phyloP scores from a whole-genome alignment of 139 green algal genomes.

The Volvox reticuliferus region DNA sequence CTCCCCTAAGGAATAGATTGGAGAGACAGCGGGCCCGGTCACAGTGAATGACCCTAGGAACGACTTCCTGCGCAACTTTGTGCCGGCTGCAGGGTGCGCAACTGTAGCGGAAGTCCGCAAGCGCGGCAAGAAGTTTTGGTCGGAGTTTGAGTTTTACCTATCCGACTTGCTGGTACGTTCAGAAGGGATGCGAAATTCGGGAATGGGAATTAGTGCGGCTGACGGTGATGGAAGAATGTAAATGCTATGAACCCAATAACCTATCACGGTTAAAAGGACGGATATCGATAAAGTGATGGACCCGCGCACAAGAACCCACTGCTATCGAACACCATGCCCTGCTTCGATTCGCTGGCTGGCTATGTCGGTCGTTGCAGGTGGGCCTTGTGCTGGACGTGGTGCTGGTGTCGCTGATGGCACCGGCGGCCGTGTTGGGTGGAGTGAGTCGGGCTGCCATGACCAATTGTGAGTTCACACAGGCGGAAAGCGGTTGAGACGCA shows the following conservation, averaged over 20 bases:
- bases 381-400: constrained; percentile 91
- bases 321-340: neutral
- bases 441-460: constrained; percentile 43
- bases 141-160: constrained; percentile 98
- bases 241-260: too few relatives aligned
- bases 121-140: constrained; percentile 95
- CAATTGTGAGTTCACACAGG: constrained; percentile 34
- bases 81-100: constrained; percentile 78
- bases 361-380: constrained; percentile 27
- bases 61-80: too few relatives aligned
- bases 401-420: constrained; percentile 93
- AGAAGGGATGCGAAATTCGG: too few relatives aligned
- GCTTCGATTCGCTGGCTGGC: neutral
- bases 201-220: too few relatives aligned
- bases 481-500: neutral
- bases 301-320: neutral
- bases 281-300: neutral
- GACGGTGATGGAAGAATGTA: too few relatives aligned
- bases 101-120: constrained; percentile 97
- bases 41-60: too few relatives aligned
- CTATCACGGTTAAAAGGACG: neutral
- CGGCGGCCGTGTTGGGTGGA: constrained; percentile 79
- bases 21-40: too few relatives aligned
- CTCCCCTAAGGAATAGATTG: too few relatives aligned
- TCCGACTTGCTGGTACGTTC: constrained; percentile 90